These are phyloP conservation scores for Bocquillonia castaneifolia DNA, from an alignment of 441 rosid species.

Conservation along the genomic window DNA sequence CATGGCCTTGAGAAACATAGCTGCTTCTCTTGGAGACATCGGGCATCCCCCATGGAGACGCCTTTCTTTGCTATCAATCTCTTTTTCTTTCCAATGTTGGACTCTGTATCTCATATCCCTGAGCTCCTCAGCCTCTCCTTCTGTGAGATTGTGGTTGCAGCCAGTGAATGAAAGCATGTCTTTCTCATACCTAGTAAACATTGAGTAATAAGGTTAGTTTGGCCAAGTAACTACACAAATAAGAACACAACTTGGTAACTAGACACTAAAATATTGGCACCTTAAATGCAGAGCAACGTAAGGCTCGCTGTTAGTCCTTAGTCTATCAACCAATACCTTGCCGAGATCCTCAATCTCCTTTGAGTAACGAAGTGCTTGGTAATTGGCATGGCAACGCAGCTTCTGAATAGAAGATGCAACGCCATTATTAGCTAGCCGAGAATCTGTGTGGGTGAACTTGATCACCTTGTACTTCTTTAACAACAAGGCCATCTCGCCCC, in stretches of 20 bases:
- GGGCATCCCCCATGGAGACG: slow-evolving; percentile 86
- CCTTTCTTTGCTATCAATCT: slow-evolving; percentile 56
- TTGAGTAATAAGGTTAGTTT: not conserved
- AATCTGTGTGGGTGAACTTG: slow-evolving; percentile 80
- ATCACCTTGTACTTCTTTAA: slow-evolving; percentile 75
- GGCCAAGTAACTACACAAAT: not conserved
- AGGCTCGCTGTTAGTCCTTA: slow-evolving; percentile 62
- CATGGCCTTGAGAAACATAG: slow-evolving; percentile 77
- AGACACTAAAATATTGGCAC: slow-evolving; percentile 29
- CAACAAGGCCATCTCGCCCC: slow-evolving; percentile 54
- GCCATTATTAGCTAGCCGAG: slow-evolving; percentile 83
- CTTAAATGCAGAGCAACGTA: slow-evolving; percentile 82
- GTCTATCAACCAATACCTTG: slow-evolving; percentile 53
- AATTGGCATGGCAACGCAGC: slow-evolving; percentile 92
- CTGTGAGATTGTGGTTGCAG: slow-evolving; percentile 78
- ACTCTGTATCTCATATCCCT: slow-evolving; percentile 63
- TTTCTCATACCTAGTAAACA: slow-evolving; percentile 62
- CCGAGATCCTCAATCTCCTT: slow-evolving; percentile 75
- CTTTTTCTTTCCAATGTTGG: slow-evolving; percentile 94
- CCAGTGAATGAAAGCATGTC: slow-evolving; percentile 97
- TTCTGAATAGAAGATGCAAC: slow-evolving; percentile 62
- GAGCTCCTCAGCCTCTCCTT: slow-evolving; percentile 62
- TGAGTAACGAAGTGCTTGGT: slow-evolving; percentile 60
- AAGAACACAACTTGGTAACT: not conserved
- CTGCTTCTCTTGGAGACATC: slow-evolving; percentile 92